These are phyloP conservation scores for Hypoxylon sp. DNA, from an alignment of 2,329 filamentous ascomycete genomes.

Conservation along the genomic window DNA sequence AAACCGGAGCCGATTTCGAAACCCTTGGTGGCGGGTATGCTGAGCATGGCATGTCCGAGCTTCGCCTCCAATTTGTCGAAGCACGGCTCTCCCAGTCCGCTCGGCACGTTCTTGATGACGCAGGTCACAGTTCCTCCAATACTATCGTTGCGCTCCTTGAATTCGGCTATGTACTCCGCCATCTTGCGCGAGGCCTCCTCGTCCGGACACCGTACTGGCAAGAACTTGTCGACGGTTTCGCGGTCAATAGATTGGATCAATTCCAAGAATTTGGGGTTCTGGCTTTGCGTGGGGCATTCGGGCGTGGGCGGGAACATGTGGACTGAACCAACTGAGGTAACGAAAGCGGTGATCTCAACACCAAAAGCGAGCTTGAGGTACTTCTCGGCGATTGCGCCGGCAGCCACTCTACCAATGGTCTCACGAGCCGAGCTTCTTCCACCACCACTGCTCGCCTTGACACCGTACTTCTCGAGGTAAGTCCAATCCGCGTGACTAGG, in stretches of 20 bases:
- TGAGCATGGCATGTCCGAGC: slow-evolving; percentile 94
- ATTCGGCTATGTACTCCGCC: slow-evolving; percentile 83
- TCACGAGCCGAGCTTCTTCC: slow-evolving; percentile 93
- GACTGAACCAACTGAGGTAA: slow-evolving; percentile 84
- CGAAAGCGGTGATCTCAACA: slow-evolving; percentile 92
- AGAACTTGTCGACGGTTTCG: slow-evolving; percentile 82
- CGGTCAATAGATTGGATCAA: slow-evolving; percentile 81
- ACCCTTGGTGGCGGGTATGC: slow-evolving; percentile 93
- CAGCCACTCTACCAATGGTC: slow-evolving; percentile 93
- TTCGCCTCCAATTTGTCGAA: slow-evolving; percentile 96
- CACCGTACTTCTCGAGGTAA: slow-evolving; percentile 96
- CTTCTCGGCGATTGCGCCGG: slow-evolving; percentile 93
- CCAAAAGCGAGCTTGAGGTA: slow-evolving; percentile 85
- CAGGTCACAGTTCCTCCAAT: slow-evolving; percentile 97
- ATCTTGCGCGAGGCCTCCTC: slow-evolving; percentile 75
- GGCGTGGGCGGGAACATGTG: slow-evolving; percentile 81
- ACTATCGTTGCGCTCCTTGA: slow-evolving; percentile 84
- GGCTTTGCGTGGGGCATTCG: slow-evolving; percentile 76
- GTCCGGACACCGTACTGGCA: slow-evolving; percentile 91
- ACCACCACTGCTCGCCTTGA: slow-evolving; percentile 91
- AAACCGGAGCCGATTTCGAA: slow-evolving; percentile 98
- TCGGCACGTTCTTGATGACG: slow-evolving; percentile 87
- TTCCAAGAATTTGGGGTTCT: slow-evolving; percentile 83
- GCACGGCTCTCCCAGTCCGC: slow-evolving; percentile 90
- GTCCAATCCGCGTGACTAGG: slow-evolving; percentile 97